Evolutionary conservation across 2,329 filamentous ascomycete genomes (phyloP).

Genomic region (Colletotrichum tofieldiae): DNA sequence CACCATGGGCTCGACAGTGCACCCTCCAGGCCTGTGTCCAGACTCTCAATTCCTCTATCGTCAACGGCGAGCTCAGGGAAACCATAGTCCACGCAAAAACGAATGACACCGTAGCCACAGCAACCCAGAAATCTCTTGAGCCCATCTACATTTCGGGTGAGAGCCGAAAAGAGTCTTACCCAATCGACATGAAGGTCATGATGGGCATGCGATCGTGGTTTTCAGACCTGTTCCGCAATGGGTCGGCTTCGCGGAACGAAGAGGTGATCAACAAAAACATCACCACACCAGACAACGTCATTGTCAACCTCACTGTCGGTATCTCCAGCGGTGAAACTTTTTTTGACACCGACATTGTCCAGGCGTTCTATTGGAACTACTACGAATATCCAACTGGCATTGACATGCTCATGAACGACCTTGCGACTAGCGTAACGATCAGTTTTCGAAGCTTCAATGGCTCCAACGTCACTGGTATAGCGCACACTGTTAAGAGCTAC

Average conservation of each 20-base stretch:
- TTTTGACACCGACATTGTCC: conserved; percentile 55
- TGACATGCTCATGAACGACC: conserved; percentile 53
- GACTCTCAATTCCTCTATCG: conserved; percentile 47
- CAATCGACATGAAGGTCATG: conserved; percentile 49
- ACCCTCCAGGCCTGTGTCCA: conserved; percentile 50
- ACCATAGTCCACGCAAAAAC: conserved; percentile 42
- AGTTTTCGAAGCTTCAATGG: conserved; percentile 51
- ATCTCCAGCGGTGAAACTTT: conserved; percentile 52
- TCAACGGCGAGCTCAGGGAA: conserved; percentile 50
- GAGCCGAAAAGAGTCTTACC: conserved; percentile 44
- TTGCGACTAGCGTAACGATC: conserved; percentile 54
- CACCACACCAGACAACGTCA: conserved; percentile 46
- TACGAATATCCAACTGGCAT: conserved; percentile 54
- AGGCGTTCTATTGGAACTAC: conserved; percentile 59
- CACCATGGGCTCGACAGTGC: conserved; percentile 53
- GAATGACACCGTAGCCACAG: conserved; percentile 49
- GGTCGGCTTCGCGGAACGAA: conserved; percentile 49
- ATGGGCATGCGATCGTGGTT: conserved; percentile 53
- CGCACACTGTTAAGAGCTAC: conserved; percentile 50
- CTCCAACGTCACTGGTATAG: conserved; percentile 49
- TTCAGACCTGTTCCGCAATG: conserved; percentile 49
- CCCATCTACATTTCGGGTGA: conserved; percentile 45
- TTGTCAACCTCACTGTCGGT: conserved; percentile 53
- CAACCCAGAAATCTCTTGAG: conserved; percentile 28
- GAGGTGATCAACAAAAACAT: conserved; percentile 49